Evolutionary conservation across 805 yeast species (phyloP), one percentile per base, ranked within the genome.

Genomic region (Ogataea pini): DNA sequence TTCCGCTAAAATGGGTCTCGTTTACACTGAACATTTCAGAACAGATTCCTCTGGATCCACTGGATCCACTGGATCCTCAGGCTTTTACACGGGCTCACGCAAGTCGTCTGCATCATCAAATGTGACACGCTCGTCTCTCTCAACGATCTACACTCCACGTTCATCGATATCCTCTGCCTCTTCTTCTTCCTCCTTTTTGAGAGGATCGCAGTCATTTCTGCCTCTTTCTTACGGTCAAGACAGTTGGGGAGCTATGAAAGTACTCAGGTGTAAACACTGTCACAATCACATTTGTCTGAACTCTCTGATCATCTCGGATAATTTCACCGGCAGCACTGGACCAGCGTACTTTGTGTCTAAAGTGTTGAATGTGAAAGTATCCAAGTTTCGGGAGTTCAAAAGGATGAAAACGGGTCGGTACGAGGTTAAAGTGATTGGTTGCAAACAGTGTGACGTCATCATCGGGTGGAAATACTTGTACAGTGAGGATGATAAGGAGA

Each of bases 391-490:
- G 41, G 60, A 59, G 22, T 51, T 52, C 24, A 64, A 63, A 48
- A 54, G 50, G 22, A 68, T 68, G 69, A 54, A 58, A 38, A 68
- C 72, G 3, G 72, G 72, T 1, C 52, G 56, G 13, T 68, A 66
- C 48, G 63, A 57, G 29, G 62, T 68, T n/a, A 61, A 58, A 36
- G 31, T 43, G 7, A 56, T 68, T 27, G 48, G 45, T 19, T 68
- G 72, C 53, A 48, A 55, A 36, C 72, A 68, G 48, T 68, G 72
- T 47, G 48, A 55, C 16, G 43, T 40, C 8, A 49, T 52, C 18
- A 25, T 68, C 10, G 72, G 72, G 10, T 68, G 72, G 72, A 65
- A 64, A 47, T 68, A 68, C 44, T 47, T 68, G 13, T 59, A 54
- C 38, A 56, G 67, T 43, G 64, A 64, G 27, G 57, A 59, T 27